A percentile compares a stretch with the other conserved stretches of the same genome.
phyloP scores from a whole-genome alignment of 2,329 filamentous ascomycete species.

The Pochonia chlamydosporia region DNA sequence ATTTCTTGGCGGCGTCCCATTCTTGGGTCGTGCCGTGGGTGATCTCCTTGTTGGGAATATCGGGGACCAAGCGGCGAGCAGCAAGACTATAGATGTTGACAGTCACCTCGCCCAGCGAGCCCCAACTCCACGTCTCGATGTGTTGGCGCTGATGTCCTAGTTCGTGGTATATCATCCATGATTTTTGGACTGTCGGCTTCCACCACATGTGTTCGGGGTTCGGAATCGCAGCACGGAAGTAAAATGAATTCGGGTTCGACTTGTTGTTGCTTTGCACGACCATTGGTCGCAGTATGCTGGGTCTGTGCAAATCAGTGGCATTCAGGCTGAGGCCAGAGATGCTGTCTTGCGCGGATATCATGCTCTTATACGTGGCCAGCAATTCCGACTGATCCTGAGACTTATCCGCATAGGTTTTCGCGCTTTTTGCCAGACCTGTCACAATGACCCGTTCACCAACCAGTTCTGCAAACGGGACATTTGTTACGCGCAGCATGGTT shows the following conservation, averaged over 20 bases:
- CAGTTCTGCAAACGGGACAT: slow-evolving; percentile 7
- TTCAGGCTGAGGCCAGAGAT: slow-evolving; percentile 3
- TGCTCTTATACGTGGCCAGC: slow-evolving; percentile 3
- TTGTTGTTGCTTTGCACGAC: slow-evolving; percentile 1
- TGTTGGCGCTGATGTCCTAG: slow-evolving; percentile 7
- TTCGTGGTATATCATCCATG: slow-evolving; percentile 7
- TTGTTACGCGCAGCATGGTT: background rate
- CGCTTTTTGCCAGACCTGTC: slow-evolving; percentile 1
- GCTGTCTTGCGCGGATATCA: slow-evolving; percentile 4
- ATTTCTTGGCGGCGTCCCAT: slow-evolving; percentile 4
- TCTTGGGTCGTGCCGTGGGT: slow-evolving; percentile 3
- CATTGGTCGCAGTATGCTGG: slow-evolving; percentile 5
- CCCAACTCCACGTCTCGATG: slow-evolving; percentile 1
- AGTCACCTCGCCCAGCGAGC: background rate
- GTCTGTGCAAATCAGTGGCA: background rate
- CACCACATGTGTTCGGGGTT: background rate
- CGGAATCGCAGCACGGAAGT: background rate
- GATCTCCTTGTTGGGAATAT: background rate
- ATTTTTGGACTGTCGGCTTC: background rate
- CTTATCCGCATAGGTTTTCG: background rate
- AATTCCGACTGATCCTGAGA: background rate
- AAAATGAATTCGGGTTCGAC: background rate
- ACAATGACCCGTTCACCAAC: slow-evolving; percentile 5
- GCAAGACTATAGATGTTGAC: slow-evolving; percentile 8
- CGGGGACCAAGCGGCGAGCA: background rate